Conservation (phyloP, 345 rosid species). For the Noccaea caerulescens region DNA sequence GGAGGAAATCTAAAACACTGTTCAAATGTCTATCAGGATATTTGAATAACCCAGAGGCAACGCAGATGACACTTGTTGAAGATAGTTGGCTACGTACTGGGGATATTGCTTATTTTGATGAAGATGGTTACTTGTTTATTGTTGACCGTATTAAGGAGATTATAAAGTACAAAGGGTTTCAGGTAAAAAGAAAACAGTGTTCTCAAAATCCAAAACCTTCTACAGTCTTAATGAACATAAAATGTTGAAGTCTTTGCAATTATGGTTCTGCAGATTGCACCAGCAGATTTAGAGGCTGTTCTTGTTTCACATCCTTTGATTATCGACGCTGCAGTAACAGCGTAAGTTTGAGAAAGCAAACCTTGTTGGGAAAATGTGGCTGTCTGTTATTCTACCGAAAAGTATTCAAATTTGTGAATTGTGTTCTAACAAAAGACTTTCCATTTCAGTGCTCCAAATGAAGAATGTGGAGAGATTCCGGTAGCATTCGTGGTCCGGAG, state of each 20-base stretch:
- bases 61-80: conserved; percentile 56
- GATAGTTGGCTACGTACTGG: conserved; percentile 92
- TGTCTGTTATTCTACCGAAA: neutral
- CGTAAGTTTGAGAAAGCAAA: conserved; percentile 47
- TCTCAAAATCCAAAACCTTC: neutral
- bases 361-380: conserved; percentile 13
- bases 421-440: conserved; percentile 1
- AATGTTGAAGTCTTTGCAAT: conserved; percentile 3
- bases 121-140: conserved; percentile 71
- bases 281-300: conserved; percentile 85
- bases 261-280: conserved; percentile 66
- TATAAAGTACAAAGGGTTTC: conserved; percentile 88
- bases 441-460: conserved; percentile 50
- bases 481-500: conserved; percentile 78
- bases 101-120: conserved; percentile 72
- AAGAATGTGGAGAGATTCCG: conserved; percentile 76
- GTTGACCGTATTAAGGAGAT: conserved; percentile 81
- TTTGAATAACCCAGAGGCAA: conserved; percentile 67
- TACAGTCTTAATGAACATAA: neutral
- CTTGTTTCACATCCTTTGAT: conserved; percentile 73
- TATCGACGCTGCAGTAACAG: conserved; percentile 74
- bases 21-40: conserved; percentile 52
- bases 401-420: neutral
- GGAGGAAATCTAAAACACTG: neutral
- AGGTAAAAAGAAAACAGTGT: conserved; percentile 49